A percentile compares a stretch with the other conserved stretches of the same genome.
Conservation (phyloP, 2,329 filamentous ascomycete genomes). For the Nakataea oryzae region DNA sequence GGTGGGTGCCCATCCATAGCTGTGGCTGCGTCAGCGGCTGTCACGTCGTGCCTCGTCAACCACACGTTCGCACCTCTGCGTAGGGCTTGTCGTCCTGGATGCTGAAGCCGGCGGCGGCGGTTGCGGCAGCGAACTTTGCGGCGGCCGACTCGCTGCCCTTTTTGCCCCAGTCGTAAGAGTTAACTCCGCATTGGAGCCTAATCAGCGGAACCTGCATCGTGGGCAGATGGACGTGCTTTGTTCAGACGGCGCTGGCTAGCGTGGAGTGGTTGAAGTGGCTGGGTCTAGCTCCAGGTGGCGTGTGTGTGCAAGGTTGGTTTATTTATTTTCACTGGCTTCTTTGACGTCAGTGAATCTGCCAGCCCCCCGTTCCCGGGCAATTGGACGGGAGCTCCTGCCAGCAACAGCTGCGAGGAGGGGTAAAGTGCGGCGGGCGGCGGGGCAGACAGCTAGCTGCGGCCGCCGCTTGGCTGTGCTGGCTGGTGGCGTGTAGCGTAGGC, state of each 20-base stretch:
- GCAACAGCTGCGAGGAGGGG: not conserved
- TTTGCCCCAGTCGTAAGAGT: constrained; percentile 99
- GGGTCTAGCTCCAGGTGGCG: no score
- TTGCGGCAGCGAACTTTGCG: constrained; percentile 81
- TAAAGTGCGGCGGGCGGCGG: no score
- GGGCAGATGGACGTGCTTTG: no score
- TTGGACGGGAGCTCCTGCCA: not conserved
- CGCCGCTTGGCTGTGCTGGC: no score
- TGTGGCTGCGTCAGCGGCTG: constrained; percentile 22
- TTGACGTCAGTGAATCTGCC: not conserved
- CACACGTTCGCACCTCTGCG: constrained; percentile 57
- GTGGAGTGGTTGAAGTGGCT: no score
- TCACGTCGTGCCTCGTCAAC: not conserved
- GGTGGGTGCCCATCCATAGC: constrained; percentile 99
- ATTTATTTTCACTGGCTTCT: no score
- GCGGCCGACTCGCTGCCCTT: constrained; percentile 78
- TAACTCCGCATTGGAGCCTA: constrained; percentile 82
- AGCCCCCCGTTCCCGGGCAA: not conserved
- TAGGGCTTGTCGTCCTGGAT: constrained; percentile 87
- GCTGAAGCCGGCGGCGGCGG: constrained; percentile 60
- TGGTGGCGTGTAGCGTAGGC: not conserved
- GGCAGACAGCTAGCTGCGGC: not conserved
- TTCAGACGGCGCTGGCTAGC: no score
- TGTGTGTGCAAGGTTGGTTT: no score
- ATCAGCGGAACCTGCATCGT: constrained; percentile 70